Evolutionary conservation across 139 green algal genomes (phyloP), one percentile per base, ranked within the genome.

Genomic region (Coelastrella sp.): DNA sequence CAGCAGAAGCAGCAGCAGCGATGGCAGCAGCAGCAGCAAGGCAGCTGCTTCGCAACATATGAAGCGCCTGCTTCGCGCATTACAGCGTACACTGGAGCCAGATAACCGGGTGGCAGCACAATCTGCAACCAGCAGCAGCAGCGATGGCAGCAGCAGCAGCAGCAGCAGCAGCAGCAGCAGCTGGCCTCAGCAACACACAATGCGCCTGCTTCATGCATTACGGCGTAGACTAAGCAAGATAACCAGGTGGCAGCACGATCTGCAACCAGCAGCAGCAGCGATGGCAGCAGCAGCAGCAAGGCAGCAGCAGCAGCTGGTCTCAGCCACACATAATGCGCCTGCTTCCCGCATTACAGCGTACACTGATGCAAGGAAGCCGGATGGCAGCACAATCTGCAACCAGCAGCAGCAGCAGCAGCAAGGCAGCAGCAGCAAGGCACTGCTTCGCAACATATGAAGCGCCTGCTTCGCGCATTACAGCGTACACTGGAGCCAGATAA

Each of bases 391-490:
- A 11, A 85, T 58, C 86, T 90, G 73, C 56, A 66, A 13, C 20
- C 32, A 71, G 61, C 61, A 71, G 61, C 3, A 71, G 61, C 61
- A 71, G 61, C 61, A 3, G 61, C 61, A 71, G 61, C 61, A 71
- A n/a, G n/a, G 61, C 61, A 71, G 61, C 61, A 71, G 61, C 61
- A 71, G 61, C 61, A n/a, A n/a, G n/a, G n/a, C n/a, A n/a, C n/a
- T n/a, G n/a, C n/a, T n/a, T n/a, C n/a, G 96, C 93, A 7, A 98
- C 85, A 73, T 93, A 94, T 0, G 96, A n/a, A 0, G 92, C 95
- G 2, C 95, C 96, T 23, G 89, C 92, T 4, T 73, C 74, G 0
- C 81, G 92, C 91, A 97, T 94, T 85, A 91, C 93, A 7, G 78
- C 76, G 73, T 96, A 97, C 60, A 96, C 92, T 0, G 68, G 93